Conservation (phyloP, 139 green algal genomes). For the Tetratostichococcus sp. region DNA sequence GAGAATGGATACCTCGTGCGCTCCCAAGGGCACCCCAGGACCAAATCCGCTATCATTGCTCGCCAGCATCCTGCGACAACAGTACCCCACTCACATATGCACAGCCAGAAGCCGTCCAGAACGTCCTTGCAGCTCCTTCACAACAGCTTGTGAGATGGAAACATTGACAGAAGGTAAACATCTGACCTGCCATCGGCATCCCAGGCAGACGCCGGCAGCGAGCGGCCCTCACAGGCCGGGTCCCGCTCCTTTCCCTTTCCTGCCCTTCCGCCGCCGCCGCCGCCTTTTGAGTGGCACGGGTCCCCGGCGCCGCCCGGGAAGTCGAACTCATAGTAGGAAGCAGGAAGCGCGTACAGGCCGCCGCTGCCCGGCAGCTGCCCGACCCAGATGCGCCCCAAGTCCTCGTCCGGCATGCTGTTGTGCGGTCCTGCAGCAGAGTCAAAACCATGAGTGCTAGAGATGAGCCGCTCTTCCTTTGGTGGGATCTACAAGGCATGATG, state of each 20-base stretch:
- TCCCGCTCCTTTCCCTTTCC: too few relatives aligned
- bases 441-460: too few relatives aligned
- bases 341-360: constrained; percentile 4
- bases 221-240: neutral
- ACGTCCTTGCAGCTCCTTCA: too few relatives aligned
- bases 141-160: too few relatives aligned
- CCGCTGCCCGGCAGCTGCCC: constrained; percentile 3
- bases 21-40: neutral
- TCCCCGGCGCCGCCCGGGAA: neutral
- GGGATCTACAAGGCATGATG: too few relatives aligned
- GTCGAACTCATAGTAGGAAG: constrained; percentile 3
- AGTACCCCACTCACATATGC: too few relatives aligned
- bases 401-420: constrained; percentile 1
- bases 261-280: neutral
- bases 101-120: too few relatives aligned
- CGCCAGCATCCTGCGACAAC: neutral
- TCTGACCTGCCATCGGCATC: neutral
- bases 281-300: neutral
- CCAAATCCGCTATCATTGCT: neutral
- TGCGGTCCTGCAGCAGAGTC: neutral
- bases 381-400: constrained; percentile 1
- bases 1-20: neutral
- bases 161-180: too few relatives aligned
- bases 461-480: too few relatives aligned
- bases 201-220: neutral